Evolutionary conservation across 2,329 filamentous ascomycete species (phyloP).

Genomic region (Pyrenophora graminea): DNA sequence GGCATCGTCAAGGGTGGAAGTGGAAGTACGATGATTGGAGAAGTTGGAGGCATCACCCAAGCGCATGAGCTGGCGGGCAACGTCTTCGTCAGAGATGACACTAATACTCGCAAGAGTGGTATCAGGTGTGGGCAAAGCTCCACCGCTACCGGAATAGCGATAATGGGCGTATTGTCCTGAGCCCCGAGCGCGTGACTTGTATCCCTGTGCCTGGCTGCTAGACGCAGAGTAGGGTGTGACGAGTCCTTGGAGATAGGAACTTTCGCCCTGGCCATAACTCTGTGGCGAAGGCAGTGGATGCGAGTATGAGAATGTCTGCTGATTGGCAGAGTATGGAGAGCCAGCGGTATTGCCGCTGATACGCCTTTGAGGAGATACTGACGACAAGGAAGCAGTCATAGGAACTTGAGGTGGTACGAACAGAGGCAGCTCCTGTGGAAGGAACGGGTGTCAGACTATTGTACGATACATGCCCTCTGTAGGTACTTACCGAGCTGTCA

Average conservation of each 20-base stretch:
- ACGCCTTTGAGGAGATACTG: slow-evolving; percentile 86
- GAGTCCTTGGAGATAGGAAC: slow-evolving; percentile 43
- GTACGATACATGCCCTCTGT: slow-evolving; percentile 14
- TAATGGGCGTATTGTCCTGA: slow-evolving; percentile 46
- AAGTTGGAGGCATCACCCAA: slow-evolving; percentile 92
- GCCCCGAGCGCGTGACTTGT: slow-evolving; percentile 43
- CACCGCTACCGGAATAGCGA: slow-evolving; percentile 54
- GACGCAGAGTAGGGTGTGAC: slow-evolving; percentile 44
- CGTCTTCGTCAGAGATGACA: slow-evolving; percentile 94
- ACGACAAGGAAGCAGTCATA: slow-evolving; percentile 94
- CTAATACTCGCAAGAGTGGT: slow-evolving; percentile 82
- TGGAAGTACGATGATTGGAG: slow-evolving; percentile 82
- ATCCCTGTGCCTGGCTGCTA: slow-evolving; percentile 37
- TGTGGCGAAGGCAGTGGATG: slow-evolving; percentile 83
- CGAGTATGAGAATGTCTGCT: slow-evolving; percentile 79
- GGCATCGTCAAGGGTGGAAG: slow-evolving; percentile 90
- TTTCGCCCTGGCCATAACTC: slow-evolving; percentile 60
- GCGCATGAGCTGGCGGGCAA: slow-evolving; percentile 94
- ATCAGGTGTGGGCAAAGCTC: slow-evolving; percentile 85
- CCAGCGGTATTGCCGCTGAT: slow-evolving; percentile 71
- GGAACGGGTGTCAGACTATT: slow-evolving; percentile 30
- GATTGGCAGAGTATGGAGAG: slow-evolving; percentile 75
- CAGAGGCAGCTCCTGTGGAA: slow-evolving; percentile 81
- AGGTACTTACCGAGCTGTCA: slow-evolving; percentile 87
- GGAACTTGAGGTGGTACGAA: slow-evolving; percentile 84